A percentile compares a stretch with the other conserved stretches of the same genome.
Conservation (phyloP, 305 asterid species). For the Striga hermonthica region DNA sequence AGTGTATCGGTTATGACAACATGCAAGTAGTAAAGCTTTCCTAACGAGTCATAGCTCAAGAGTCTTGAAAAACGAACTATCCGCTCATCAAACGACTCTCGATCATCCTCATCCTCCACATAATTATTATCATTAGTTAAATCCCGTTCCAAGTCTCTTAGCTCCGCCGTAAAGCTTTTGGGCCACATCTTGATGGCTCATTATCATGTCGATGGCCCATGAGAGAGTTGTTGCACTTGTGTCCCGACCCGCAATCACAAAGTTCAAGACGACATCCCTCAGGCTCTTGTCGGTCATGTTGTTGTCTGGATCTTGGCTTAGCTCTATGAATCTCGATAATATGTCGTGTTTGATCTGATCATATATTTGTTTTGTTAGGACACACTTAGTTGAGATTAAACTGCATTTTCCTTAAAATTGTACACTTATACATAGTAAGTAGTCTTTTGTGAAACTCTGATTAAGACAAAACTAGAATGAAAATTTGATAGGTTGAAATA, state of each 20-base stretch:
- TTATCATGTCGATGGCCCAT: conserved; percentile 81
- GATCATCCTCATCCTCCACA: conserved; percentile 34
- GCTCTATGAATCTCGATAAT: conserved; percentile 82
- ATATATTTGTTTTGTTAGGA: not conserved
- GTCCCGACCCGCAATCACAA: conserved; percentile 96
- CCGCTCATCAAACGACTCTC: conserved; percentile 48
- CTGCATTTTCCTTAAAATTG: too few relatives aligned
- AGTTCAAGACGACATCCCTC: conserved; percentile 81
- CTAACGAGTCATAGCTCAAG: conserved; percentile 61
- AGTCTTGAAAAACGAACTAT: conserved; percentile 51
- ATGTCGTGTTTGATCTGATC: conserved; percentile 67
- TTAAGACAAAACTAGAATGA: too few relatives aligned
- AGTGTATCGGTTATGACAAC: conserved; percentile 93
- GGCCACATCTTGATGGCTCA: conserved; percentile 56
- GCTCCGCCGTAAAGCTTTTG: conserved; percentile 55
- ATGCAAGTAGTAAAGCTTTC: conserved; percentile 73
- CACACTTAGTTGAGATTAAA: too few relatives aligned
- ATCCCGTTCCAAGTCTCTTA: conserved; percentile 43
- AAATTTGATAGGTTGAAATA: not conserved
- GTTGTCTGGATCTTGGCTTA: conserved; percentile 69
- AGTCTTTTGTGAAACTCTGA: too few relatives aligned
- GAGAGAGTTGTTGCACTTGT: conserved; percentile 88
- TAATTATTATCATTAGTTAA: conserved; percentile 34
- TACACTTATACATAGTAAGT: too few relatives aligned
- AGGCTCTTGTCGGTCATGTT: conserved; percentile 77